Percentiles rank a stretch among this genome's conserved stretches.
phyloP scores from a whole-genome alignment of 139 green algal species.

The Microglena sp. region DNA sequence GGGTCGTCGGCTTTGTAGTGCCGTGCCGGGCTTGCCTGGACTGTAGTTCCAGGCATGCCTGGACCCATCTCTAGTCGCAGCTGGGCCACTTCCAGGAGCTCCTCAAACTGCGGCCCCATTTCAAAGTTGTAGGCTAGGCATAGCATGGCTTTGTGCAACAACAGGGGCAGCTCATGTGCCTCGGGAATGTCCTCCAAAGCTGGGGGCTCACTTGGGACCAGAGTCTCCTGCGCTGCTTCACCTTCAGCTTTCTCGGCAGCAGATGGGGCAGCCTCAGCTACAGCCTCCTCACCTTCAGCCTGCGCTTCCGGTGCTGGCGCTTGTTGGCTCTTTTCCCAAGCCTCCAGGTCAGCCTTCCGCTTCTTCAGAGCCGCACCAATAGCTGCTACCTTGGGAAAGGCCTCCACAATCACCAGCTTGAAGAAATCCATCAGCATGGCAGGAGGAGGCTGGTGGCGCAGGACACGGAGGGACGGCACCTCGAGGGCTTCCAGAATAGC shows the following conservation, averaged over 20 bases:
- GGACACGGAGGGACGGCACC: constrained; percentile 16
- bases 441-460: constrained; percentile 20
- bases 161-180: too few relatives aligned
- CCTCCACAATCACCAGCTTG: constrained; percentile 19
- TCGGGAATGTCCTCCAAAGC: too few relatives aligned
- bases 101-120: constrained; percentile 16
- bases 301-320: constrained; percentile 1
- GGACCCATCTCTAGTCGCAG: constrained; percentile 8
- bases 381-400: constrained; percentile 11
- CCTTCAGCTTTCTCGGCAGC: too few relatives aligned
- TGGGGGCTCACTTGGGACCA: too few relatives aligned
- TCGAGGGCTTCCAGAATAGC: constrained; percentile 19
- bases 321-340: background rate
- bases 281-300: background rate
- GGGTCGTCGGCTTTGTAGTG: too few relatives aligned
- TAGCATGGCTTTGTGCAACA: constrained; percentile 27
- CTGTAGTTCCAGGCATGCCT: too few relatives aligned
- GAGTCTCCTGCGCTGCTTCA: too few relatives aligned
- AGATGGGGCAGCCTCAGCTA: background rate
- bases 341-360: background rate
- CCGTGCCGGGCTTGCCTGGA: too few relatives aligned
- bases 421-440: constrained; percentile 39
- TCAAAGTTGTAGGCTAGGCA: constrained; percentile 35
- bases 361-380: constrained; percentile 16
- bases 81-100: constrained; percentile 18